Percentiles rank a stretch among this genome's conserved stretches.
These are phyloP conservation scores for Globisporangium splendens DNA, from an alignment of 352 stramenopile species.

Conservation along the genomic window DNA sequence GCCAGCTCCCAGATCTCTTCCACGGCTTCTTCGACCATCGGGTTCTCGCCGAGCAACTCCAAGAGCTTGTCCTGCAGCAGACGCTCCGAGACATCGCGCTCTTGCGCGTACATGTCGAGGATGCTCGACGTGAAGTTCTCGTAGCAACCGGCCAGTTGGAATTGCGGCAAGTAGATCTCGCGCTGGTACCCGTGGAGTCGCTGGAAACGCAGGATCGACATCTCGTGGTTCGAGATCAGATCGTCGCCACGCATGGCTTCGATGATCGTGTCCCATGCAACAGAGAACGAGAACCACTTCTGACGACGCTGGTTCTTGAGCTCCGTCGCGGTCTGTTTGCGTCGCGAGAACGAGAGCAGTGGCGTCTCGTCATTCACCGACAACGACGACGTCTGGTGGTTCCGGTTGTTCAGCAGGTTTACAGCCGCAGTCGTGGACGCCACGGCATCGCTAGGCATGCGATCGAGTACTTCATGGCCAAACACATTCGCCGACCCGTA, in stretches of 20 bases:
- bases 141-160: slow-evolving; percentile 96
- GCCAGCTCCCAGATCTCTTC: slow-evolving; percentile 97
- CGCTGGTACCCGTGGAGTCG: slow-evolving; percentile 94
- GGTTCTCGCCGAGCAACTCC: slow-evolving; percentile 67
- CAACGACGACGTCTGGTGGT: neutral
- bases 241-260: slow-evolving; percentile 93
- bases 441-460: slow-evolving; percentile 33
- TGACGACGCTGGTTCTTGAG: slow-evolving; percentile 92
- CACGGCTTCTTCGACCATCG: slow-evolving; percentile 90
- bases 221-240: slow-evolving; percentile 88
- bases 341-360: slow-evolving; percentile 80
- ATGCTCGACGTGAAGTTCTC: slow-evolving; percentile 87
- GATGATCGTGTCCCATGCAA: slow-evolving; percentile 97
- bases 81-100: slow-evolving; percentile 60
- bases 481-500: slow-evolving; percentile 45
- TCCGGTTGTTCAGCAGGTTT: slow-evolving; percentile 16
- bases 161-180: slow-evolving; percentile 97
- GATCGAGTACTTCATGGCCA: slow-evolving; percentile 58
- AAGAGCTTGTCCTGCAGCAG: slow-evolving; percentile 81
- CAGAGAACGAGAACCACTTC: slow-evolving; percentile 98
- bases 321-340: slow-evolving; percentile 77
- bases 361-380: slow-evolving; percentile 60
- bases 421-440: slow-evolving; percentile 13
- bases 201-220: slow-evolving; percentile 94
- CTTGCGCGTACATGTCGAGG: slow-evolving; percentile 66